phyloP scores from a whole-genome alignment of 768 basidiomycete genomes.

The Amanita inopinata region DNA sequence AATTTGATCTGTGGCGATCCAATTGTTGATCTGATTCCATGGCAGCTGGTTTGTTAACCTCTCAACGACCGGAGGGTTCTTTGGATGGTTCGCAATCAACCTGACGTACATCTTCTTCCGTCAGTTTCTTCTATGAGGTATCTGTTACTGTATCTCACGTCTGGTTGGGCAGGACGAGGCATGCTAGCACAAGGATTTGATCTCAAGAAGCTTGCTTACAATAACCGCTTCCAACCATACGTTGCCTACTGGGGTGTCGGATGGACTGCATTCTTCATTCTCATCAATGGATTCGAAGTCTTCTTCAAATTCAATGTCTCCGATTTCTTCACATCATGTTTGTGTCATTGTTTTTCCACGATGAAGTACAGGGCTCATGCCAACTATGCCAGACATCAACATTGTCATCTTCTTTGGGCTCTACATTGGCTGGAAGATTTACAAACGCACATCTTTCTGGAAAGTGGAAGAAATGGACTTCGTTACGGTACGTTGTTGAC shows the following conservation, averaged over 20 bases:
- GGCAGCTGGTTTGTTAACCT: conserved; percentile 62
- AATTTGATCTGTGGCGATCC: background rate
- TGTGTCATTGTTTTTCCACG: conserved; percentile 10
- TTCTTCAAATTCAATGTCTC: conserved; percentile 55
- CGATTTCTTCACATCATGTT: conserved; percentile 37
- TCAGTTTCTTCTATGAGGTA: conserved; percentile 24
- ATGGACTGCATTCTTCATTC: conserved; percentile 54
- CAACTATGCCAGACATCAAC: conserved; percentile 27
- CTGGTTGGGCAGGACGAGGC: conserved; percentile 41
- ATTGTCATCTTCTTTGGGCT: conserved; percentile 35
- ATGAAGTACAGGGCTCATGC: background rate
- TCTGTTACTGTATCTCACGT: background rate
- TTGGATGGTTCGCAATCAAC: conserved; percentile 60
- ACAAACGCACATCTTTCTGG: conserved; percentile 37
- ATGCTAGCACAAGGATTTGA: conserved; percentile 56
- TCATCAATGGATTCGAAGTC: conserved; percentile 42
- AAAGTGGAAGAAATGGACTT: conserved; percentile 61
- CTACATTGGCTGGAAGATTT: conserved; percentile 36
- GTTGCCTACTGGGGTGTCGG: conserved; percentile 61
- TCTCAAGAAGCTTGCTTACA: conserved; percentile 52
- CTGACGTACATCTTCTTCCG: conserved; percentile 67
- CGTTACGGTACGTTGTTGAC: conserved; percentile 37
- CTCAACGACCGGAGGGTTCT: conserved; percentile 57
- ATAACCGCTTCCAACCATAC: conserved; percentile 54
- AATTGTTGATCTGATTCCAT: background rate